These are phyloP conservation scores for Penicillium chermesinum DNA, from an alignment of 495 filamentous ascomycete genomes.

Conservation along the genomic window DNA sequence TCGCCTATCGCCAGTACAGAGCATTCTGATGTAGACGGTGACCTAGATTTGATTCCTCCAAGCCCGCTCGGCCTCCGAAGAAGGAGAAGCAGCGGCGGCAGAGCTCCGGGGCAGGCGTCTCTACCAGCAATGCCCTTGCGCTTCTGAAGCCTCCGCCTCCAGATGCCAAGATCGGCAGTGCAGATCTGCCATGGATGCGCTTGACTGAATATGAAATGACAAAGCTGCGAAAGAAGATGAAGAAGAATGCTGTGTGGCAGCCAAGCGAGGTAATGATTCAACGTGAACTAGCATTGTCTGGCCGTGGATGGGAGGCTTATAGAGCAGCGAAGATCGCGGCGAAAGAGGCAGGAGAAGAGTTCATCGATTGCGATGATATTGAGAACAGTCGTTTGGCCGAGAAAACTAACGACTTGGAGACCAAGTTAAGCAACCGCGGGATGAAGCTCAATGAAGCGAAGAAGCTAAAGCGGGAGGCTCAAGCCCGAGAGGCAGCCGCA, in stretches of 20 bases:
- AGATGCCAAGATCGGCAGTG: constrained; percentile 67
- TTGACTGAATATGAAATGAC: constrained; percentile 91
- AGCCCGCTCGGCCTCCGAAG: constrained; percentile 18
- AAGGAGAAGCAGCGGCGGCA: constrained; percentile 48
- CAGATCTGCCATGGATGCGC: constrained; percentile 81
- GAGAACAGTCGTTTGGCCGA: constrained; percentile 46
- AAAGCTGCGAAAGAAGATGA: constrained; percentile 89
- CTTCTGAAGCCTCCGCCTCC: constrained; percentile 72
- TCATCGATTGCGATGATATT: constrained; percentile 53
- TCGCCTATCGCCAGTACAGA: constrained; percentile 45
- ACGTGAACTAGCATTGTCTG: constrained; percentile 70
- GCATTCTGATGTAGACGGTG: constrained; percentile 39
- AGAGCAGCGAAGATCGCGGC: constrained; percentile 62
- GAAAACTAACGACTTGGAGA: constrained; percentile 40
- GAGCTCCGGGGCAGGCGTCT: constrained; percentile 50
- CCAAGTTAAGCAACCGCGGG: constrained; percentile 68
- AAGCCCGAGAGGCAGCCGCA: constrained; percentile 59
- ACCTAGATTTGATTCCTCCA: constrained; percentile 10
- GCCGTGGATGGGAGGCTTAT: constrained; percentile 74
- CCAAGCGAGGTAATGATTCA: constrained; percentile 96
- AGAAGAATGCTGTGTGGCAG: constrained; percentile 96
- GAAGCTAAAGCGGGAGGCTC: constrained; percentile 74
- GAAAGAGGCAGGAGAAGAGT: constrained; percentile 60
- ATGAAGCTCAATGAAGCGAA: constrained; percentile 93
- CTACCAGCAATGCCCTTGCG: constrained; percentile 76